These are phyloP conservation scores for Trichoderma gracile DNA, from an alignment of 2,329 filamentous ascomycete genomes.

Conservation along the genomic window DNA sequence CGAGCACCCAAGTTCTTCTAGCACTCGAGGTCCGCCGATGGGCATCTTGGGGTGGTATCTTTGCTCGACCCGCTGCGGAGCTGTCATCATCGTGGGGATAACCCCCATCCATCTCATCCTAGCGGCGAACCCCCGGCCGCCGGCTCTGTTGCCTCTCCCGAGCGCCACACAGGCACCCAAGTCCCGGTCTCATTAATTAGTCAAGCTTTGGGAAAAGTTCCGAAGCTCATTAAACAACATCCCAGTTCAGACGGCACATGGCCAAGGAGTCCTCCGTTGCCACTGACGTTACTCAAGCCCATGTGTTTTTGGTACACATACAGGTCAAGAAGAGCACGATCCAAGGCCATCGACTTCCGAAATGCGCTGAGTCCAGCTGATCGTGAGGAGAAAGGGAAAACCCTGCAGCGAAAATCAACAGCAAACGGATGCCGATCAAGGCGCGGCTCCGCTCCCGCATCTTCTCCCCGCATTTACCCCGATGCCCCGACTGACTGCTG, in stretches of 20 bases:
- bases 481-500: conserved; percentile 3
- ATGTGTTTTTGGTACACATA: too few relatives aligned
- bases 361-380: background rate
- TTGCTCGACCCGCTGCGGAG: conserved; percentile 21
- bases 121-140: conserved; percentile 4
- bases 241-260: conserved; percentile 3
- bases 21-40: conserved; percentile 15
- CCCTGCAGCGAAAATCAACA: background rate
- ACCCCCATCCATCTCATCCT: conserved; percentile 6
- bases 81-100: conserved; percentile 23
- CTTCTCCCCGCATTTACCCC: conserved; percentile 19
- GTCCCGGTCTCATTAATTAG: conserved; percentile 19
- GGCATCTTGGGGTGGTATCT: conserved; percentile 19
- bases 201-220: conserved; percentile 18
- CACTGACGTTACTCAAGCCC: background rate
- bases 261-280: background rate
- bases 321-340: too few relatives aligned
- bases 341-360: background rate
- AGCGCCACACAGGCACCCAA: conserved; percentile 25
- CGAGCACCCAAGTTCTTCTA: background rate
- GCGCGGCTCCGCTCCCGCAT: conserved; percentile 17
- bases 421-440: conserved; percentile 17
- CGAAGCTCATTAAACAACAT: conserved; percentile 10
- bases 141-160: conserved; percentile 22
- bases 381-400: background rate